Percentiles rank a stretch among this genome's conserved stretches.
phyloP scores from a whole-genome alignment of 306 rosid species.

The Aeschynomene evenia region DNA sequence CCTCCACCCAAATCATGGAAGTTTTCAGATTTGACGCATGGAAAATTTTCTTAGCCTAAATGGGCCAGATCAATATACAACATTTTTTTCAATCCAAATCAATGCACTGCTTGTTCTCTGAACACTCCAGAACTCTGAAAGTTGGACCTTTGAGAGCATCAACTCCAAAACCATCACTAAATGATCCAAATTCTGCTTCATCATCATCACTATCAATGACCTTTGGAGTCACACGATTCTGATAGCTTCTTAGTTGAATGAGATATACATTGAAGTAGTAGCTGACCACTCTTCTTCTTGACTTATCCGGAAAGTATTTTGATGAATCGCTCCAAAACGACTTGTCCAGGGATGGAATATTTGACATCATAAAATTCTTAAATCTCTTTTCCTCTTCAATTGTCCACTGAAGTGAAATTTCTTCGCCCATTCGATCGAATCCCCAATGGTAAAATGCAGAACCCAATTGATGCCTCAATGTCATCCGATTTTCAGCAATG shows the following conservation, averaged over 20 bases:
- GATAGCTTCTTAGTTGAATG: slow-evolving; percentile 70
- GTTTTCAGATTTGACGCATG: neutral
- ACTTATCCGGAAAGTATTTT: slow-evolving; percentile 56
- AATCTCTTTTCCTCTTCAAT: slow-evolving; percentile 64
- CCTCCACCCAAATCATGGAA: too few relatives aligned
- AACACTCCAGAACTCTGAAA: slow-evolving; percentile 40
- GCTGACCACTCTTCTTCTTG: slow-evolving; percentile 58
- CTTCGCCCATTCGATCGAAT: slow-evolving; percentile 83
- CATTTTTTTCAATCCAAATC: slow-evolving; percentile 32
- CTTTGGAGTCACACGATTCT: slow-evolving; percentile 73
- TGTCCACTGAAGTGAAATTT: slow-evolving; percentile 82
- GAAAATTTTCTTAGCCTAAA: slow-evolving; percentile 6
- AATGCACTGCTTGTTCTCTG: slow-evolving; percentile 50
- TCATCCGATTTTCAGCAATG: slow-evolving; percentile 75
- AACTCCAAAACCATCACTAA: slow-evolving; percentile 56
- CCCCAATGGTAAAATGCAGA: slow-evolving; percentile 64
- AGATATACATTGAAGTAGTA: slow-evolving; percentile 84
- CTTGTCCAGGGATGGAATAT: slow-evolving; percentile 24
- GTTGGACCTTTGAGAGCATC: slow-evolving; percentile 40
- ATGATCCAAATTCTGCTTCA: slow-evolving; percentile 66
- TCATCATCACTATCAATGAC: slow-evolving; percentile 79
- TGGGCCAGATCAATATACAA: slow-evolving; percentile 23
- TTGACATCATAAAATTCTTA: slow-evolving; percentile 50
- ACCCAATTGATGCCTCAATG: slow-evolving; percentile 69
- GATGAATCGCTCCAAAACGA: slow-evolving; percentile 39